These are phyloP conservation scores for Betula pendula DNA, from an alignment of 306 rosid species.

Conservation along the genomic window DNA sequence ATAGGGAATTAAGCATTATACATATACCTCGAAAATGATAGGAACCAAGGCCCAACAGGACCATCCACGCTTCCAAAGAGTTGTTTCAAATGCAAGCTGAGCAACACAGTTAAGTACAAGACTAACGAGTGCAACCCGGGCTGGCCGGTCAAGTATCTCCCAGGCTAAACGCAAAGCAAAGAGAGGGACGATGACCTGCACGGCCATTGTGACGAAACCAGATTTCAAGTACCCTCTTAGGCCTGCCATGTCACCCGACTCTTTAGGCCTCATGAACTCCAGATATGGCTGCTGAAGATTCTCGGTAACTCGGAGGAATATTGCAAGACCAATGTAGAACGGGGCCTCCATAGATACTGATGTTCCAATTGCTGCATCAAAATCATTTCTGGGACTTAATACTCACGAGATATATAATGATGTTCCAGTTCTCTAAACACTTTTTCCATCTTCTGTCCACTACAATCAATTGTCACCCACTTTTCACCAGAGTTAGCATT, in stretches of 20 bases:
- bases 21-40: slow-evolving; percentile 67
- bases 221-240: slow-evolving; percentile 43
- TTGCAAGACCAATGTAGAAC: slow-evolving; percentile 15
- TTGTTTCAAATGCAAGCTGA: slow-evolving; percentile 39
- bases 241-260: slow-evolving; percentile 55
- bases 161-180: slow-evolving; percentile 41
- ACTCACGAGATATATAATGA: too few relatives aligned
- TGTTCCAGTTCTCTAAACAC: too few relatives aligned
- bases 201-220: slow-evolving; percentile 34
- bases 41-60: slow-evolving; percentile 89
- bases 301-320: slow-evolving; percentile 35
- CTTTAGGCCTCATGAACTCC: slow-evolving; percentile 45
- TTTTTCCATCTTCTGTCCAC: too few relatives aligned
- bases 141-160: slow-evolving; percentile 38
- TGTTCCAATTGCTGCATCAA: background rate
- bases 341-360: slow-evolving; percentile 20
- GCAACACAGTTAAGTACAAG: slow-evolving; percentile 39
- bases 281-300: slow-evolving; percentile 42
- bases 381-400: background rate
- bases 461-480: too few relatives aligned
- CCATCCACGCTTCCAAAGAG: slow-evolving; percentile 41
- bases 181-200: slow-evolving; percentile 46
- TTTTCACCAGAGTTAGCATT: too few relatives aligned
- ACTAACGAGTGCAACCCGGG: slow-evolving; percentile 37
- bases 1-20: too few relatives aligned